A percentile compares a stretch with the other conserved stretches of the same genome.
These are phyloP conservation scores for Strigomonas culicis DNA, from an alignment of 208 protist species.

Conservation along the genomic window DNA sequence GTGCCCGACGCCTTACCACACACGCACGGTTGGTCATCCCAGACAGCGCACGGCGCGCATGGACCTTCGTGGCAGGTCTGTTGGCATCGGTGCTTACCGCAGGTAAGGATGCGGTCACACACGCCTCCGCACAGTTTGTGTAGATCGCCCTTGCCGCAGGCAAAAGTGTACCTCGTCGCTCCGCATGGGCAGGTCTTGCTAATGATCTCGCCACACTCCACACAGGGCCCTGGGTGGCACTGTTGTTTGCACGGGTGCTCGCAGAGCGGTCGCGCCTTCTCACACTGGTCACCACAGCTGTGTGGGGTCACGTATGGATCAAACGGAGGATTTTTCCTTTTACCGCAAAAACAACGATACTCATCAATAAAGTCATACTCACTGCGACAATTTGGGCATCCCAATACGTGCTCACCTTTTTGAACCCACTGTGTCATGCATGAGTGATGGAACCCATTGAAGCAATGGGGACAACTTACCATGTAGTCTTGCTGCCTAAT, in stretches of 20 bases:
- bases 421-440: slow-evolving; percentile 62
- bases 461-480: slow-evolving; percentile 56
- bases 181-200: slow-evolving; percentile 61
- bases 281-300: slow-evolving; percentile 72
- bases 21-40: slow-evolving; percentile 24
- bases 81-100: slow-evolving; percentile 46
- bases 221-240: slow-evolving; percentile 77
- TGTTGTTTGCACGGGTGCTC: slow-evolving; percentile 47
- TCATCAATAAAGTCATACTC: slow-evolving; percentile 19
- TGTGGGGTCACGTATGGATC: slow-evolving; percentile 71
- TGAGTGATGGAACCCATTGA: slow-evolving; percentile 61
- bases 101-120: slow-evolving; percentile 46
- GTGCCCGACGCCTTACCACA: slow-evolving; percentile 29
- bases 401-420: background rate
- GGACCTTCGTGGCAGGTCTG: slow-evolving; percentile 44
- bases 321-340: slow-evolving; percentile 46
- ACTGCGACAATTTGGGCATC: slow-evolving; percentile 12
- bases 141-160: slow-evolving; percentile 57
- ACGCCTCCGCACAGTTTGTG: slow-evolving; percentile 43
- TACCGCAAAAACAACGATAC: slow-evolving; percentile 71
- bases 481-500: slow-evolving; percentile 46
- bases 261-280: slow-evolving; percentile 33
- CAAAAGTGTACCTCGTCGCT: slow-evolving; percentile 54
- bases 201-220: slow-evolving; percentile 35
- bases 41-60: slow-evolving; percentile 35